Evolutionary conservation across 2,329 filamentous ascomycete genomes (phyloP).

Genomic region (Paracoccidioides lutzii): DNA sequence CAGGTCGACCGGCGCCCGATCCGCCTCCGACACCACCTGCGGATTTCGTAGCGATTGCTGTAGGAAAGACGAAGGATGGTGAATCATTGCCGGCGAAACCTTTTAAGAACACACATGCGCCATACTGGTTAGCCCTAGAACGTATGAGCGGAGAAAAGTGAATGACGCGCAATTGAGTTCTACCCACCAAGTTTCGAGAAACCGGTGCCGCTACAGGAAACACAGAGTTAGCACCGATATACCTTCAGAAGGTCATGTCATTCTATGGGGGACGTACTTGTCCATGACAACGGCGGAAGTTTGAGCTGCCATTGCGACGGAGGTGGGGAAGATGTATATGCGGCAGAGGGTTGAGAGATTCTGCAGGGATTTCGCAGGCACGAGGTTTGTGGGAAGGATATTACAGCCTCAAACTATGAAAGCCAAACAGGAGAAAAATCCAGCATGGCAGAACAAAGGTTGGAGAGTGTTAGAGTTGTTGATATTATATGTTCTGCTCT

Average conservation of each 20-base stretch:
- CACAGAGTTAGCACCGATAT: slow-evolving; percentile 26
- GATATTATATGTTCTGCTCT: neutral
- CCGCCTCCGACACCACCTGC: slow-evolving; percentile 53
- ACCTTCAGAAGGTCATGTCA: slow-evolving; percentile 7
- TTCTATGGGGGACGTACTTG: slow-evolving; percentile 60
- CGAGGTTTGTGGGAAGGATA: neutral
- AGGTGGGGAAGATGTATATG: neutral
- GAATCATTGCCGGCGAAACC: slow-evolving; percentile 99
- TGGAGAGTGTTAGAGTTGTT: neutral
- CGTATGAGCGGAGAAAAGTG: slow-evolving; percentile 6
- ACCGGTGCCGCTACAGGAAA: slow-evolving; percentile 71
- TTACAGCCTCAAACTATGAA: neutral
- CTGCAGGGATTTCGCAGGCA: slow-evolving; percentile 4
- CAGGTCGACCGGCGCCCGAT: slow-evolving; percentile 75
- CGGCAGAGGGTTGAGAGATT: neutral
- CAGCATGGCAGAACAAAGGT: neutral
- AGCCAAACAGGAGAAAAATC: neutral
- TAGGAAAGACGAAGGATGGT: slow-evolving; percentile 97
- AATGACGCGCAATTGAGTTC: slow-evolving; percentile 3
- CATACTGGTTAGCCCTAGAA: slow-evolving; percentile 23
- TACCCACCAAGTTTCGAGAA: slow-evolving; percentile 92
- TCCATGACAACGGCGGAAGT: slow-evolving; percentile 99
- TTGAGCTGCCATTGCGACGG: slow-evolving; percentile 71
- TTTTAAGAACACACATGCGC: slow-evolving; percentile 25
- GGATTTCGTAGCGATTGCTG: slow-evolving; percentile 91